Base-by-base conservation (phyloP, 352 stramenopile genomes). In the Phytophthora quininea region DNA sequence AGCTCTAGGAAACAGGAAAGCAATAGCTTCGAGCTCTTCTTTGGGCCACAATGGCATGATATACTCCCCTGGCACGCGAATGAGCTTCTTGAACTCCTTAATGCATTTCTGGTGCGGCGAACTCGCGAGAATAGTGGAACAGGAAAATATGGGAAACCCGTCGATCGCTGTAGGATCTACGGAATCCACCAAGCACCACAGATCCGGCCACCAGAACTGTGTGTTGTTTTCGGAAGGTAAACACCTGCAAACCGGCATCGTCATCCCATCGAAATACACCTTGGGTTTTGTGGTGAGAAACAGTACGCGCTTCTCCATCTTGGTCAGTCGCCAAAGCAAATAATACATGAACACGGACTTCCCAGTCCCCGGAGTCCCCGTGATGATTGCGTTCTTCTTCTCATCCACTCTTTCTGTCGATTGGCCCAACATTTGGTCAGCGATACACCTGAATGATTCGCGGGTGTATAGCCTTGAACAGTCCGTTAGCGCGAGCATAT, bases 271-370 rank as follows among this genome's bases (percentile, higher is more conserved):
- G 58, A 71, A 77, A 65, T 80, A 80, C 9, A 77, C 51, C 0
- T 19, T 0, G n/a, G 4, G 2, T 5, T 70, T 30, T 15, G 27
- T 38, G 12, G 30, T 29, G 11, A 79, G 27, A 59, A 76, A 47
- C 51, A 79, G 49, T 43, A 70, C 67, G 14, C 62, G 62, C 40
- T 76, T 70, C 62, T 71, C 68, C 8, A 58, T 51, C 62, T 73
- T 62, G 57, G 76, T 71, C 67, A 78, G 69, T 48, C 57, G 69
- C 66, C 63, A 75, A 60, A 75, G 64, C 8, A 78, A 42, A 50
- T 78, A 78, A 56, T 74, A 71, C 45, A 78, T 24, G 52, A 78
- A 75, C 49, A 73, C 58, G 33, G 71, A 79, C 51, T 79, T 79
- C 6, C 67, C 67, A 65, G 65, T 49, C 35, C 71, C 67, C 55